phyloP scores from a whole-genome alignment of 2,329 filamentous ascomycete species.

The Knoxdaviesia capensis region DNA sequence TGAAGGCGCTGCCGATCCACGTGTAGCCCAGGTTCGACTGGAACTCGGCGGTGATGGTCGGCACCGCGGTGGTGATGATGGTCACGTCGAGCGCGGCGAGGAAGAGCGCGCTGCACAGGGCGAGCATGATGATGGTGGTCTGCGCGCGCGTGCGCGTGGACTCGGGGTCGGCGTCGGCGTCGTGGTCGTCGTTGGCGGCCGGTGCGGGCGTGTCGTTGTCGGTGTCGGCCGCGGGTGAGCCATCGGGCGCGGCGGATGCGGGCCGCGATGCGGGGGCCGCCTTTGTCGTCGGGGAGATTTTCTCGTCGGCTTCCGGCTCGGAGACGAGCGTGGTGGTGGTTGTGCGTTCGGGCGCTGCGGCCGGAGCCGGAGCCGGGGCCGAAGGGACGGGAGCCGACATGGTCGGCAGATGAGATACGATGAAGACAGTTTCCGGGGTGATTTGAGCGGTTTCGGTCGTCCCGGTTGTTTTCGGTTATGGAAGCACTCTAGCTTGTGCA shows the following conservation, averaged over 20 bases:
- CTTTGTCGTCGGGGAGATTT: too few relatives aligned
- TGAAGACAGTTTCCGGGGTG: too few relatives aligned
- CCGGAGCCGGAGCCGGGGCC: too few relatives aligned
- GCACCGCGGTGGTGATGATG: slow-evolving; percentile 46
- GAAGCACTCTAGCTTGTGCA: too few relatives aligned
- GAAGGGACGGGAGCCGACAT: too few relatives aligned
- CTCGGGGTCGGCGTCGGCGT: slow-evolving; percentile 9
- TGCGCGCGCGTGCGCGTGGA: slow-evolving; percentile 16
- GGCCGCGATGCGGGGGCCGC: too few relatives aligned
- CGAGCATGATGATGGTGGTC: slow-evolving; percentile 18
- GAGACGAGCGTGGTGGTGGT: too few relatives aligned
- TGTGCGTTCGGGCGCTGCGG: too few relatives aligned
- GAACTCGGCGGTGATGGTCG: slow-evolving; percentile 43
- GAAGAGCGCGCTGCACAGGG: slow-evolving; percentile 24
- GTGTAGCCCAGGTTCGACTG: slow-evolving; percentile 49
- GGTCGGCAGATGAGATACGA: too few relatives aligned
- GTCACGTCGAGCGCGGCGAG: slow-evolving; percentile 36
- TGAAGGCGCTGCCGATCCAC: slow-evolving; percentile 59
- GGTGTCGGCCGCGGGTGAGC: neutral
- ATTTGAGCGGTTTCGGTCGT: too few relatives aligned
- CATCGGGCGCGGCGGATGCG: neutral
- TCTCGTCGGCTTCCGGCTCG: too few relatives aligned
- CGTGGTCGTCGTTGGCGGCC: neutral
- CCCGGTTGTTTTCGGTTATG: too few relatives aligned
- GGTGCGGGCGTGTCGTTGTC: neutral